These are phyloP conservation scores for Fusarium haematococcum DNA, from an alignment of 2,329 filamentous ascomycete species.

Conservation along the genomic window DNA sequence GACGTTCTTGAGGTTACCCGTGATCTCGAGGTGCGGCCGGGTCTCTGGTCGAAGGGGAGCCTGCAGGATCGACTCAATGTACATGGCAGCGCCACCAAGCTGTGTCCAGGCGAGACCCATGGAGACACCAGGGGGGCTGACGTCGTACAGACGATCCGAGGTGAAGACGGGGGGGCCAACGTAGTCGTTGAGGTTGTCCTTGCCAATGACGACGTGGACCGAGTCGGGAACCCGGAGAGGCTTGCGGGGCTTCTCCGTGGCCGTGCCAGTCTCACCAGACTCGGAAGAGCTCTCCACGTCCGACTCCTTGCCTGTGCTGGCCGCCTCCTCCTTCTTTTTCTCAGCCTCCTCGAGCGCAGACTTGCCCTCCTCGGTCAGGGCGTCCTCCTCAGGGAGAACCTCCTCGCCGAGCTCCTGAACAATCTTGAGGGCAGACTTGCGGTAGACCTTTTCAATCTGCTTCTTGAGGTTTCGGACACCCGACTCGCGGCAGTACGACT, in stretches of 20 bases:
- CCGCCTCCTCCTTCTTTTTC: conserved; percentile 74
- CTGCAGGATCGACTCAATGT: conserved; percentile 96
- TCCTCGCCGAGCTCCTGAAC: conserved; percentile 94
- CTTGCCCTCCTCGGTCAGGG: conserved; percentile 88
- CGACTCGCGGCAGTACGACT: conserved; percentile 97
- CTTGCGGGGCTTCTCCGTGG: conserved; percentile 76
- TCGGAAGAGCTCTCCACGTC: conserved; percentile 44
- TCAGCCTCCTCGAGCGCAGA: conserved; percentile 76
- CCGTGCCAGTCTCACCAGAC: conserved; percentile 50
- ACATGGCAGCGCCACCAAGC: conserved; percentile 95
- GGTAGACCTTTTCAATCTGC: conserved; percentile 98
- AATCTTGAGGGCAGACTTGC: conserved; percentile 96
- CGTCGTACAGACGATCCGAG: conserved; percentile 93
- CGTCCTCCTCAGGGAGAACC: conserved; percentile 81
- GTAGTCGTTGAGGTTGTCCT: conserved; percentile 94
- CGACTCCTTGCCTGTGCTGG: conserved; percentile 50
- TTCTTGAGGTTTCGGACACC: conserved; percentile 98
- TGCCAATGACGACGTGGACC: conserved; percentile 87
- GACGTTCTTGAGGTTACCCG: conserved; percentile 92
- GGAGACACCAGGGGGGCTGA: conserved; percentile 90
- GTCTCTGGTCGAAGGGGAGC: conserved; percentile 80
- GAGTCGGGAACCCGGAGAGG: conserved; percentile 85
- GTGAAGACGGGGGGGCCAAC: conserved; percentile 97
- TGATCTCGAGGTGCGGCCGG: conserved; percentile 85
- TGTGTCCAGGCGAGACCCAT: conserved; percentile 99